These are phyloP conservation scores for Fusarium nygamai DNA, from an alignment of 2,329 filamentous ascomycete genomes.

Conservation along the genomic window DNA sequence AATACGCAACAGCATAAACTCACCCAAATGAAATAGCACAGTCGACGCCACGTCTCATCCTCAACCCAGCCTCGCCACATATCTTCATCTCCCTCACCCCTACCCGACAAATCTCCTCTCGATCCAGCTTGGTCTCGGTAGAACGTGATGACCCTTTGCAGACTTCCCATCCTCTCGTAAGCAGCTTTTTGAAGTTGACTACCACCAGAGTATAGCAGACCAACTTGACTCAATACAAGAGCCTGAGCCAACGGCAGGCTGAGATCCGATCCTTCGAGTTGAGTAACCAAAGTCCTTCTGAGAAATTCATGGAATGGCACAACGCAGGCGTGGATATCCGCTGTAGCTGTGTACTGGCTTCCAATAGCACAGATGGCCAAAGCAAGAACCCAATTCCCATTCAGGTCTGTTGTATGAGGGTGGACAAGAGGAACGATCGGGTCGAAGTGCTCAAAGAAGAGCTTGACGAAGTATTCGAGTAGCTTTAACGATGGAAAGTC, in stretches of 20 bases:
- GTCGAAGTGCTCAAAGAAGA: constrained; percentile 48
- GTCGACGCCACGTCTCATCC: constrained; percentile 7
- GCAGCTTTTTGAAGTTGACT: background rate
- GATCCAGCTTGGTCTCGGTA: background rate
- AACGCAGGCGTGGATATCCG: constrained; percentile 34
- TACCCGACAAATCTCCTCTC: accelerated
- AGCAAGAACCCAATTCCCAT: constrained; percentile 35
- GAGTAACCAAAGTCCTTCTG: constrained; percentile 13
- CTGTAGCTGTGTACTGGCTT: constrained; percentile 37
- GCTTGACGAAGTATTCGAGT: constrained; percentile 45
- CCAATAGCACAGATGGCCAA: constrained; percentile 38
- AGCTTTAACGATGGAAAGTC: constrained; percentile 42
- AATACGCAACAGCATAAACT: accelerated
- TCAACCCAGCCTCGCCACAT: constrained; percentile 3
- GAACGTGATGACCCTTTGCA: background rate
- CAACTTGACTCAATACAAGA: constrained; percentile 26
- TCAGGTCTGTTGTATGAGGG: background rate
- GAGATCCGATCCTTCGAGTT: background rate
- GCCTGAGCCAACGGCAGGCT: constrained; percentile 1
- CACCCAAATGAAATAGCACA: constrained; percentile 7
- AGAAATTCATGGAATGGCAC: constrained; percentile 40
- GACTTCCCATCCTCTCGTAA: background rate
- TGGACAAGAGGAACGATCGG: constrained; percentile 47
- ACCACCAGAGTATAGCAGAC: constrained; percentile 3
- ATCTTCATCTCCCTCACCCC: background rate